These are phyloP conservation scores for Aphanomyces stellatus DNA, from an alignment of 352 stramenopile genomes.

Conservation along the genomic window DNA sequence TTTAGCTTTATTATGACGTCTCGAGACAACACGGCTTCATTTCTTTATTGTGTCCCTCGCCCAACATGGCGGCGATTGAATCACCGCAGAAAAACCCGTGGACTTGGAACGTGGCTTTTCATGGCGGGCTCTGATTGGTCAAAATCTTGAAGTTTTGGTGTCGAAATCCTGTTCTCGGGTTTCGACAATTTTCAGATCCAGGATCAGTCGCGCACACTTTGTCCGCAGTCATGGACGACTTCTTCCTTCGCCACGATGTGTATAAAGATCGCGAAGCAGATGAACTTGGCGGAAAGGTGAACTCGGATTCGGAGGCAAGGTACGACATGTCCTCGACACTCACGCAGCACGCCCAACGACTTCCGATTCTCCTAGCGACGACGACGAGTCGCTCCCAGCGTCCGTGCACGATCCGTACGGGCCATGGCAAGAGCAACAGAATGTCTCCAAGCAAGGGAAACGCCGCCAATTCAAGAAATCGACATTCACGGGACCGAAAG, in stretches of 20 bases:
- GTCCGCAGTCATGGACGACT: conserved; percentile 47
- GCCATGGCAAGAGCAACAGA: conserved; percentile 49
- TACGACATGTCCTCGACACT: conserved; percentile 15
- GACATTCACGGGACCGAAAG: conserved; percentile 66
- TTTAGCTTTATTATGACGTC: conserved; percentile 1
- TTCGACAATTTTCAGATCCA: no score
- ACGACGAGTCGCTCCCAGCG: conserved; percentile 48
- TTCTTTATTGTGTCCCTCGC: no score
- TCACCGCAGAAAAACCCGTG: no score
- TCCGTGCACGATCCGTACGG: conserved; percentile 62
- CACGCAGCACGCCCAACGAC: background rate
- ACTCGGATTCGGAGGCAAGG: conserved; percentile 73
- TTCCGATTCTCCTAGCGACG: conserved; percentile 28
- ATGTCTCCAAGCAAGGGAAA: conserved; percentile 20
- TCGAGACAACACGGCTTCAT: conserved; percentile 19
- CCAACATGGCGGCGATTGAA: no score
- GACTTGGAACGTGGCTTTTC: no score
- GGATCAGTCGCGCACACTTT: background rate
- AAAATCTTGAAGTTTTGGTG: no score
- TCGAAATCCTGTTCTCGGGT: no score
- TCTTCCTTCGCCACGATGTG: conserved; percentile 71
- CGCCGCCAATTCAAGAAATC: conserved; percentile 46
- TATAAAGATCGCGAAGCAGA: conserved; percentile 62
- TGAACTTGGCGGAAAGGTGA: conserved; percentile 38
- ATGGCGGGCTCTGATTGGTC: background rate